A percentile compares a stretch with the other conserved stretches of the same genome.
Evolutionary conservation across 495 filamentous ascomycete genomes (phyloP).

Genomic region (Daldinia grandis): DNA sequence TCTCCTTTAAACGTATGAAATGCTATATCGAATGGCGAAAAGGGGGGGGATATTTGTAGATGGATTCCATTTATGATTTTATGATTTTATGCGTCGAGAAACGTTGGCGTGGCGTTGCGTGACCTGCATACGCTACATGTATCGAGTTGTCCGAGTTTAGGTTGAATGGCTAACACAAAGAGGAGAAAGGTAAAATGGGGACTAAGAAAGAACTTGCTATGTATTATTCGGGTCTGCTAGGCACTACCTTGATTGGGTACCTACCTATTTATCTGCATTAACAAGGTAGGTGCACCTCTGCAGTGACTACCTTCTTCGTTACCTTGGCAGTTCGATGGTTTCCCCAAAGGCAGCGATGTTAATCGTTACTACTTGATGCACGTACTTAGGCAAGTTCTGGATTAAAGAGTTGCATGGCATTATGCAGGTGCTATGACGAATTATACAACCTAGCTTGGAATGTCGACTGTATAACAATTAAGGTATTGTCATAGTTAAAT

Average conservation of each 20-base stretch:
- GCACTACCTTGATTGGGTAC: slow-evolving; percentile 28
- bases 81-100: slow-evolving; percentile 10
- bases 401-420: slow-evolving; percentile 35
- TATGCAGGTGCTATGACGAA: slow-evolving; percentile 43
- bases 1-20: neutral
- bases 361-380: slow-evolving; percentile 8
- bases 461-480: slow-evolving; percentile 2
- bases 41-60: neutral
- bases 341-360: slow-evolving; percentile 12
- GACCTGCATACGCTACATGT: too few relatives aligned
- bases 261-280: slow-evolving; percentile 12
- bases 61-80: too few relatives aligned
- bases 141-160: slow-evolving; percentile 19
- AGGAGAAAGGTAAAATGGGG: slow-evolving; percentile 1
- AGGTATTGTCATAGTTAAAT: neutral
- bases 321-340: slow-evolving; percentile 16
- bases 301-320: slow-evolving; percentile 18
- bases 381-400: slow-evolving; percentile 24
- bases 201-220: neutral
- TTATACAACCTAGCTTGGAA: slow-evolving; percentile 26
- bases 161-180: neutral
- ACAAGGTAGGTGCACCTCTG: neutral
- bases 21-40: slow-evolving; percentile 7
- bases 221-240: slow-evolving; percentile 4
- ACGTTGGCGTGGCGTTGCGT: slow-evolving; percentile 16